These are phyloP conservation scores for Leucocoprinus sp. DNA, from an alignment of 768 basidiomycete species.

Conservation along the genomic window DNA sequence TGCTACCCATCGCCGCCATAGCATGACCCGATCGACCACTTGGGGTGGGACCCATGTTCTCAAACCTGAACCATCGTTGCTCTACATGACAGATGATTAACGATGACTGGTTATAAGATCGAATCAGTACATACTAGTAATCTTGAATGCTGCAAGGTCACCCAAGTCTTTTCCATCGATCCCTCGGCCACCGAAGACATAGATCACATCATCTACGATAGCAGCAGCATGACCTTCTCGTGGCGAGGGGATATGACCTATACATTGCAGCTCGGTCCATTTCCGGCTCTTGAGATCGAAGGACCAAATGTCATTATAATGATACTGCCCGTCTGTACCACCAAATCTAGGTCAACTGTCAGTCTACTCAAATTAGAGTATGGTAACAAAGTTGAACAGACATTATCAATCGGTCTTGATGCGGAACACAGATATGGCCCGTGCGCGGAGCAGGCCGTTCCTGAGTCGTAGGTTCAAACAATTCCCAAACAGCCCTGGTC, in stretches of 20 bases:
- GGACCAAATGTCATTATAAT: constrained; percentile 98
- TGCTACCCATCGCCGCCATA: constrained; percentile 88
- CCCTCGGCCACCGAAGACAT: constrained; percentile 94
- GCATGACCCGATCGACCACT: constrained; percentile 91
- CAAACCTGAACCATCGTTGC: constrained; percentile 99
- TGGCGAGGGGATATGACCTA: constrained; percentile 93
- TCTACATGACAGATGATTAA: constrained; percentile 38
- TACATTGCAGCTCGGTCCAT: constrained; percentile 93
- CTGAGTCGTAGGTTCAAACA: constrained; percentile 51
- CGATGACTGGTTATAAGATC: neutral
- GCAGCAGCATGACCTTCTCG: constrained; percentile 96
- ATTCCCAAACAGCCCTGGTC: constrained; percentile 78
- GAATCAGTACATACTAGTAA: constrained; percentile 69
- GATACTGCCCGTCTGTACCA: constrained; percentile 96
- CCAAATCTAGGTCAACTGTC: constrained; percentile 60
- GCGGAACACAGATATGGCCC: constrained; percentile 83
- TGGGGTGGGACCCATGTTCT: constrained; percentile 98
- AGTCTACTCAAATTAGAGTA: constrained; percentile 5
- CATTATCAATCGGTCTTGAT: constrained; percentile 79
- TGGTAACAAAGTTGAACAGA: constrained; percentile 28
- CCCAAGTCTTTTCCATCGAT: constrained; percentile 94
- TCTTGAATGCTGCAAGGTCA: constrained; percentile 94
- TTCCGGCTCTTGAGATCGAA: constrained; percentile 73
- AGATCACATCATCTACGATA: constrained; percentile 94
- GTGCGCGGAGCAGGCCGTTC: constrained; percentile 77